Base-by-base conservation (phyloP, 192 early-diverging fungal species). In the Lobosporangium transversale region DNA sequence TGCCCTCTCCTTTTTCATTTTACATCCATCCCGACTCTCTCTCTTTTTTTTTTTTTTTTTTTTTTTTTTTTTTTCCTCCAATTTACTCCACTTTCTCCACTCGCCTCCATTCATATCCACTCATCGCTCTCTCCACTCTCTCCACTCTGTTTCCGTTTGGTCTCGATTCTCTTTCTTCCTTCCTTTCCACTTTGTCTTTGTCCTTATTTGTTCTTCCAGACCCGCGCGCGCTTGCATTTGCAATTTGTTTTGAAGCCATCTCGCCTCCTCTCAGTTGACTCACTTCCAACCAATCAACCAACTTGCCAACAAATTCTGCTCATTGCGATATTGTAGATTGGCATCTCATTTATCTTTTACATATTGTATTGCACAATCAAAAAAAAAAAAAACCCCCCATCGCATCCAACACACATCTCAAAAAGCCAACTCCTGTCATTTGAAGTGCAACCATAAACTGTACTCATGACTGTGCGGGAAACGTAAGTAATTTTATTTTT, bases 381-480 rank as follows among this genome's bases (percentile, higher is more conserved):
- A 40, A 40, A 40, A 40, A 40, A 10, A 40, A 40, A 40, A 40
- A 40, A 15, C 48, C n/a, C 24, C 27, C 24, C 7, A 40, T 40
- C 37, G 37, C 37, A 40, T 14, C 14, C n/a, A n/a, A n/a, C n/a
- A n/a, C n/a, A n/a, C n/a, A n/a, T n/a, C n/a, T n/a, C n/a, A 42
- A 42, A 17, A 42, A 42, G 40, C 9, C 9, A 42, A 9, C n/a
- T 21, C 45, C 45, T 47, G 4, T n/a, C 17, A 5, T 47, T 14
- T 47, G 4, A 47, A 47, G 4, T 20, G 4, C 5, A 47, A 10
- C 23, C 7, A 14, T 47, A n/a, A n/a, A 40, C 37, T 7, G 4
- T 27, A 17, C 42, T n/a, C 37, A 74, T 74, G 70, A 65, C 70
- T 18, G 4, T 60, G 26, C 62, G 70, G 70, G 70, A 66, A 65